phyloP scores from a whole-genome alignment of 441 rosid species.

The Gossypium lobatum region DNA sequence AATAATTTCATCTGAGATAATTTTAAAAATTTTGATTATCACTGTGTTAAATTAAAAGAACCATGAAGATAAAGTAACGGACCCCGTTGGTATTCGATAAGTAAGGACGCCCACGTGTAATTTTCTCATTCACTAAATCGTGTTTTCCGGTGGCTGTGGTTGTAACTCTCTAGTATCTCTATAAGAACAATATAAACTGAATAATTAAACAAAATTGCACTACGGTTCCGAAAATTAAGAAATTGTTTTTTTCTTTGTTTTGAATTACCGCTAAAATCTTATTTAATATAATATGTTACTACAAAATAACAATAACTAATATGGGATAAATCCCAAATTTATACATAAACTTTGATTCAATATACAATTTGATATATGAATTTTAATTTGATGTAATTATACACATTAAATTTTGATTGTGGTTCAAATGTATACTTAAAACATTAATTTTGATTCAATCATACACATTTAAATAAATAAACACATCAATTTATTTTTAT shows the following conservation, averaged over 20 bases:
- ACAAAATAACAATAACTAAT: too few species aligned
- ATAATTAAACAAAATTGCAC: not conserved
- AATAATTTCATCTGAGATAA: not conserved
- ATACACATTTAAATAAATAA: too few species aligned
- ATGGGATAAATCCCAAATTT: too few species aligned
- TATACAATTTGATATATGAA: too few species aligned
- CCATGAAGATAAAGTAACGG: not conserved
- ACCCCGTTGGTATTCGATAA: not conserved
- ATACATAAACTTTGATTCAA: too few species aligned
- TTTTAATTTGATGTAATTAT: too few species aligned
- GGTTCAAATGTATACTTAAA: too few species aligned
- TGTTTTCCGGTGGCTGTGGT: not conserved
- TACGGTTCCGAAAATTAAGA: not conserved
- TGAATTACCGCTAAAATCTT: too few species aligned
- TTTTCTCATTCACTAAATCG: not conserved
- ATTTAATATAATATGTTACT: too few species aligned
- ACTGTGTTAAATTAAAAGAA: not conserved
- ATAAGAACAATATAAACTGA: not conserved
- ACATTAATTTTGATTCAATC: too few species aligned
- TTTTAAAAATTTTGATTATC: not conserved
- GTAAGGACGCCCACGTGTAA: not conserved
- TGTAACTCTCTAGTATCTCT: not conserved
- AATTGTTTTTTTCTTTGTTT: not conserved
- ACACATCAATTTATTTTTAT: too few species aligned
- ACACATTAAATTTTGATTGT: too few species aligned